phyloP scores from a whole-genome alignment of 495 filamentous ascomycete species.

The Neurospora sp. region DNA sequence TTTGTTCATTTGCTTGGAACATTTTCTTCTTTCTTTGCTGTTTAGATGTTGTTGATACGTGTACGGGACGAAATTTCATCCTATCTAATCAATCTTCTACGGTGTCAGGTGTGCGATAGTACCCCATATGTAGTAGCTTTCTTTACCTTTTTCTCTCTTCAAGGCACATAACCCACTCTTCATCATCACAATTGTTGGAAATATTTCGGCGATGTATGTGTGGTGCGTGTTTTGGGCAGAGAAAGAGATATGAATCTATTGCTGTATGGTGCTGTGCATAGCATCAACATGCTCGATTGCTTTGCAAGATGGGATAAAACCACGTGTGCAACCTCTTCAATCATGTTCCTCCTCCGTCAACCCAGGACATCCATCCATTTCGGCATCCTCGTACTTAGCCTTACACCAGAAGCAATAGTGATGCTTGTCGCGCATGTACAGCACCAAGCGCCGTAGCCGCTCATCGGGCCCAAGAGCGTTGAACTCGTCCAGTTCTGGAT shows the following conservation, averaged over 20 bases:
- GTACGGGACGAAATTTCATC: not conserved
- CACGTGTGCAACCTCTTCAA: constrained; percentile 23
- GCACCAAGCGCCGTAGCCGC: constrained; percentile 51
- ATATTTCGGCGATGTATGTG: not conserved
- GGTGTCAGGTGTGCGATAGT: not conserved
- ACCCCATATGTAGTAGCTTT: not conserved
- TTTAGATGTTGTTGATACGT: not conserved
- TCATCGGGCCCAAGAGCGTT: constrained; percentile 55
- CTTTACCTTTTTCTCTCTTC: not conserved
- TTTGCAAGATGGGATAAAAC: not conserved
- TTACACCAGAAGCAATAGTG: constrained; percentile 98
- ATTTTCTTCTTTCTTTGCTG: constrained; percentile 1
- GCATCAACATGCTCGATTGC: not conserved
- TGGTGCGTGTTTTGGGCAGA: not conserved
- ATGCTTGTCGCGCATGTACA: constrained; percentile 57
- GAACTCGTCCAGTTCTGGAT: constrained; percentile 78
- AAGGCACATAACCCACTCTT: not conserved
- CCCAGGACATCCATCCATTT: constrained; percentile 86
- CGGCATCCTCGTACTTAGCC: constrained; percentile 54
- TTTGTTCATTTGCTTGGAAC: not conserved
- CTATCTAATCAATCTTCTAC: not conserved
- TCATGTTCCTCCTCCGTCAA: constrained; percentile 88
- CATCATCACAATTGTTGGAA: not conserved
- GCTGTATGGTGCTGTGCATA: not conserved
- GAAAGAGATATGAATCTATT: not conserved